Conservation (phyloP, 441 rosid species). For the Gossypium davidsonii region DNA sequence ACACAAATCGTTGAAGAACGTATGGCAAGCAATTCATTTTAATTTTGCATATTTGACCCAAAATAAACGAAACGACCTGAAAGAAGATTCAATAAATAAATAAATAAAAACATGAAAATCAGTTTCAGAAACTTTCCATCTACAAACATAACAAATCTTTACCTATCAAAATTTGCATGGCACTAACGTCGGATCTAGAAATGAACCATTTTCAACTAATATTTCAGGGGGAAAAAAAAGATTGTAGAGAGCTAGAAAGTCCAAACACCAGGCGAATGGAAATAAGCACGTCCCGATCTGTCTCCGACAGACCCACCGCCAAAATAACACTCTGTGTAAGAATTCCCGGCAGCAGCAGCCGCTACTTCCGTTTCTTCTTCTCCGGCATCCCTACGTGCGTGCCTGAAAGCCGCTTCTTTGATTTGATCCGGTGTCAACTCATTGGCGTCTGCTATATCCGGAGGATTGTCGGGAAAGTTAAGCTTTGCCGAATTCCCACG, state of each 20-base stretch:
- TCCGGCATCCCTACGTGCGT: slow-evolving; percentile 19
- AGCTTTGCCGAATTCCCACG: slow-evolving; percentile 35
- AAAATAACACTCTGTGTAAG: not conserved
- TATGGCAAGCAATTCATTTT: too few relatives aligned
- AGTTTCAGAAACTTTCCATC: not conserved
- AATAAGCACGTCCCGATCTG: slow-evolving; percentile 14
- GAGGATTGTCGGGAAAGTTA: slow-evolving; percentile 37
- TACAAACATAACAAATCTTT: not conserved
- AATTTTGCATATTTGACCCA: too few relatives aligned
- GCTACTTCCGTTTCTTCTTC: not conserved
- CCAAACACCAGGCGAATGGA: slow-evolving; percentile 30
- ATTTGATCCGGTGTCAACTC: slow-evolving; percentile 33
- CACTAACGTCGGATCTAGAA: not conserved
- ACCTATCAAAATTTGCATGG: not conserved
- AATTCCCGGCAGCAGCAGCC: not conserved
- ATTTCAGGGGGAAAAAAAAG: not conserved
- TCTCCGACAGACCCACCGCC: slow-evolving; percentile 1
- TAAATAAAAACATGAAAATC: not conserved
- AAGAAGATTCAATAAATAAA: not conserved
- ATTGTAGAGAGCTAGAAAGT: not conserved
- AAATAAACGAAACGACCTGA: not conserved
- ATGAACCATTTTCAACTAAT: not conserved
- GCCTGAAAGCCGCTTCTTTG: slow-evolving; percentile 35
- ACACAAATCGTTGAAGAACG: too few relatives aligned
- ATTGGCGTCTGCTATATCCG: slow-evolving; percentile 23